A percentile compares a stretch with the other conserved stretches of the same genome.
Evolutionary conservation across 805 yeast species (phyloP).

Genomic region (Scheffersomyces stipitis): DNA sequence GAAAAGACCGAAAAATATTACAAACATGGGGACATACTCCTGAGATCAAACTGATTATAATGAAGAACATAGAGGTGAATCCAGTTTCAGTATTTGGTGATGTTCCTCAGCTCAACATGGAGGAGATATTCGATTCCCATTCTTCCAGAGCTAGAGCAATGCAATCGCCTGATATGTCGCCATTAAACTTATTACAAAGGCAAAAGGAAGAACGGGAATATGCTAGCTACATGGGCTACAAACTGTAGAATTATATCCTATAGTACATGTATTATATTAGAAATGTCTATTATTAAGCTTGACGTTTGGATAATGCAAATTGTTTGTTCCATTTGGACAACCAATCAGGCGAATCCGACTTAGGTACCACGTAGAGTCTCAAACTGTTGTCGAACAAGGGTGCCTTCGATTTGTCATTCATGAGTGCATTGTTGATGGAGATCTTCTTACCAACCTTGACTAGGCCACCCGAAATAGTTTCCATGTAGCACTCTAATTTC

Average conservation of each 20-base stretch:
- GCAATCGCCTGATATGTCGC: constrained; percentile 45
- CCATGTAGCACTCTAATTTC: constrained; percentile 73
- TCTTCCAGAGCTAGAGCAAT: constrained; percentile 53
- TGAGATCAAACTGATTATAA: constrained; percentile 26
- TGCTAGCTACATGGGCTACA: constrained; percentile 46
- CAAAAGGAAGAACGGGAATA: constrained; percentile 48
- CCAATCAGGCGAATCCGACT: constrained; percentile 64
- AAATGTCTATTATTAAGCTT: not conserved
- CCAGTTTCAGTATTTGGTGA: constrained; percentile 76
- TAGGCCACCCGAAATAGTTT: constrained; percentile 79
- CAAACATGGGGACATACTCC: constrained; percentile 43
- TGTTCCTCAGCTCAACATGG: constrained; percentile 65
- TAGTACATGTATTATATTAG: not conserved
- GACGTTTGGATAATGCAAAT: constrained; percentile 50
- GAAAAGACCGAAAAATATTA: constrained; percentile 17
- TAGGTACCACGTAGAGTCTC: constrained; percentile 78
- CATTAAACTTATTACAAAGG: constrained; percentile 40
- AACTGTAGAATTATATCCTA: constrained; percentile 1
- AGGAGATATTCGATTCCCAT: constrained; percentile 60
- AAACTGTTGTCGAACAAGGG: constrained; percentile 77
- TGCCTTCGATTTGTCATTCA: constrained; percentile 59
- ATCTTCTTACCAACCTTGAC: constrained; percentile 81
- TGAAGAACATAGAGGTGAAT: constrained; percentile 44
- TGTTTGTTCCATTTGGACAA: constrained; percentile 62
- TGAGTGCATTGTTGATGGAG: constrained; percentile 61